Percentiles rank a stretch among this genome's conserved stretches.
phyloP scores from a whole-genome alignment of 208 protist genomes.

The Porcisia deanei region DNA sequence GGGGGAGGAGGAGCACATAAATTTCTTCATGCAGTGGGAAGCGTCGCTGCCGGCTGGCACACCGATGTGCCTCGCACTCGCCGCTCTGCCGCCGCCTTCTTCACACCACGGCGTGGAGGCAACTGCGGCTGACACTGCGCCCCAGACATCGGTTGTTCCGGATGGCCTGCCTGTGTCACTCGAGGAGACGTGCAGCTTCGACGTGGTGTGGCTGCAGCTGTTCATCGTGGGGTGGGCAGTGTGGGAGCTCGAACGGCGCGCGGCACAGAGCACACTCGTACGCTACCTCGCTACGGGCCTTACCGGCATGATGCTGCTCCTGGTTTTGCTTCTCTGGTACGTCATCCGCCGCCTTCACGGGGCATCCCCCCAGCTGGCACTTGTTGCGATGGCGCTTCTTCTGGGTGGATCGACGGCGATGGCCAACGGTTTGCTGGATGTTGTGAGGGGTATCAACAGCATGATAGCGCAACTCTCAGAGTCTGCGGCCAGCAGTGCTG shows the following conservation, averaged over 20 bases:
- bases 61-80: slow-evolving; percentile 37
- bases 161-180: slow-evolving; percentile 30
- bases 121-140: neutral
- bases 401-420: slow-evolving; percentile 55
- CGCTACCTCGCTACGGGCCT: slow-evolving; percentile 49
- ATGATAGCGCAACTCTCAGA: neutral
- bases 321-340: slow-evolving; percentile 40
- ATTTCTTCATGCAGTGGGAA: slow-evolving; percentile 24
- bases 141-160: neutral
- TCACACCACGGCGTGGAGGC: too few relatives aligned
- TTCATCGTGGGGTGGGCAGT: slow-evolving; percentile 29
- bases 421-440: slow-evolving; percentile 36
- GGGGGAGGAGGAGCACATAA: neutral
- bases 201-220: slow-evolving; percentile 55
- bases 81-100: slow-evolving; percentile 20
- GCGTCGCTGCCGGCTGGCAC: slow-evolving; percentile 29
- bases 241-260: slow-evolving; percentile 38
- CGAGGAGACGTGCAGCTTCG: slow-evolving; percentile 39
- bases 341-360: slow-evolving; percentile 49
- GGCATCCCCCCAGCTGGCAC: slow-evolving; percentile 54
- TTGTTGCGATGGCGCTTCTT: slow-evolving; percentile 38
- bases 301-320: slow-evolving; percentile 45
- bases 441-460: neutral
- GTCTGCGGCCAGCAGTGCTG: neutral
- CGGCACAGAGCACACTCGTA: slow-evolving; percentile 47